A percentile compares a stretch with the other conserved stretches of the same genome.
Conservation (phyloP, 129 eudicot species). For the Escallonia herrerae region DNA sequence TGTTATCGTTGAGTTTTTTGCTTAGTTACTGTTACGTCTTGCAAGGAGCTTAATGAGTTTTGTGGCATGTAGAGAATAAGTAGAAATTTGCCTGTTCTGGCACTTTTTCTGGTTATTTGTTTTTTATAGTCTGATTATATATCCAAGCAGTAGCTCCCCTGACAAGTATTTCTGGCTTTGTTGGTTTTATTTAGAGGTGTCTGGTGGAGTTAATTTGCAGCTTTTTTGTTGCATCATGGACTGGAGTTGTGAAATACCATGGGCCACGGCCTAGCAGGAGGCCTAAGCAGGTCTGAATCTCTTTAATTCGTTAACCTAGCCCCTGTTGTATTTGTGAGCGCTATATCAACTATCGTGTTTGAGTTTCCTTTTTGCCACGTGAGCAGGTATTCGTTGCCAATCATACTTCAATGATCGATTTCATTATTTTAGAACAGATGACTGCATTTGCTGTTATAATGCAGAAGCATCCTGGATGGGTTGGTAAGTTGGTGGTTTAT, state of each 20-base stretch:
- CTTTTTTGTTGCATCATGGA: constrained; percentile 98
- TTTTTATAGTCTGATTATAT: neutral
- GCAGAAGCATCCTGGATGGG: constrained; percentile 99
- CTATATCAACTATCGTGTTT: neutral
- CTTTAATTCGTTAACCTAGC: neutral
- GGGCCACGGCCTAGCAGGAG: constrained; percentile 91
- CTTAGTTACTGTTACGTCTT: too few species aligned
- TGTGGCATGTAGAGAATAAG: too few species aligned
- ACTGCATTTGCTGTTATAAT: constrained; percentile 95
- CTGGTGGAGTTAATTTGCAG: constrained; percentile 93
- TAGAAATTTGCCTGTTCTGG: too few species aligned
- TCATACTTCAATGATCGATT: constrained; percentile 96
- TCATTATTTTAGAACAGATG: constrained; percentile 89
- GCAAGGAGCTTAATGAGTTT: too few species aligned
- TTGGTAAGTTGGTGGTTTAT: constrained; percentile 44
- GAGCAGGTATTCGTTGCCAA: constrained; percentile 91
- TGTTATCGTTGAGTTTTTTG: too few species aligned
- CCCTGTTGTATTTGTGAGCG: neutral
- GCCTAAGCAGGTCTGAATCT: constrained; percentile 64
- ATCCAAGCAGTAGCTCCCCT: neutral
- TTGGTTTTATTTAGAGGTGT: constrained; percentile 46
- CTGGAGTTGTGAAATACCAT: constrained; percentile 94
- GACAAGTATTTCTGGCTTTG: neutral
- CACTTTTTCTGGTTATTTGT: neutral
- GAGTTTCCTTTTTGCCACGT: neutral